Evolutionary conservation across 176 grass and related monocot genomes (phyloP), one percentile per base, ranked within the genome.

Genomic region (Leersia perrieri): DNA sequence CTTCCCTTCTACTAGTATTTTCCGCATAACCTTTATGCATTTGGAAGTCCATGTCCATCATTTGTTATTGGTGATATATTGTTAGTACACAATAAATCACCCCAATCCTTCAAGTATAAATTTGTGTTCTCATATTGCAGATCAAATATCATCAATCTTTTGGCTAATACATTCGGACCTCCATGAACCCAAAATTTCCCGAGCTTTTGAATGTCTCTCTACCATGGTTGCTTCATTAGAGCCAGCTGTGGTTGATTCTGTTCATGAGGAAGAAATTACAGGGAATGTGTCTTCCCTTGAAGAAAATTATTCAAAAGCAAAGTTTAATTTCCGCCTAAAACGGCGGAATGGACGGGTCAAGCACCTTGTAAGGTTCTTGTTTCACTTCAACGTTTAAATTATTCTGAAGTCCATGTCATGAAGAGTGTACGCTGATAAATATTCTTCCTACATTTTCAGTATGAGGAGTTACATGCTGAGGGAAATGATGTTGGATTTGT

Each of bases 81-180:
- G 53, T n/a, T 23, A 25, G 53, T 58, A 58, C 30, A 8, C 28
- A 33, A 49, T 16, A 33, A 33, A 3, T 74, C 53, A 28, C 11
- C 33, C 40, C 22, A 23, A 51, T 74, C 23, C 60, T 74, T 51
- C 49, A 23, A 53, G 25, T 51, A 29, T 41, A 75, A 69, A n/a
- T 70, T 29, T 69, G 8, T 63, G 16, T 51, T 75, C 66, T 70
- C 28, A 29, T 45, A 63, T 91, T 93, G 77, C 88, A 98, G 95
- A 98, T 82, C 87, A 88, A 85, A 73, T 93, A 87, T 98, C 92
- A 83, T 95, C 88, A n/a, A 85, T 98, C 38, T 91, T 98, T 87
- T 95, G 92, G 92, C 83, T 95, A 88, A 86, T 98, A 64, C 90
- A 90, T 86, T 79, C 76, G 33, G 90, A 98, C 84, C 83, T 98